Base-by-base conservation (phyloP, 805 yeast species). In the Candida michaelii region DNA sequence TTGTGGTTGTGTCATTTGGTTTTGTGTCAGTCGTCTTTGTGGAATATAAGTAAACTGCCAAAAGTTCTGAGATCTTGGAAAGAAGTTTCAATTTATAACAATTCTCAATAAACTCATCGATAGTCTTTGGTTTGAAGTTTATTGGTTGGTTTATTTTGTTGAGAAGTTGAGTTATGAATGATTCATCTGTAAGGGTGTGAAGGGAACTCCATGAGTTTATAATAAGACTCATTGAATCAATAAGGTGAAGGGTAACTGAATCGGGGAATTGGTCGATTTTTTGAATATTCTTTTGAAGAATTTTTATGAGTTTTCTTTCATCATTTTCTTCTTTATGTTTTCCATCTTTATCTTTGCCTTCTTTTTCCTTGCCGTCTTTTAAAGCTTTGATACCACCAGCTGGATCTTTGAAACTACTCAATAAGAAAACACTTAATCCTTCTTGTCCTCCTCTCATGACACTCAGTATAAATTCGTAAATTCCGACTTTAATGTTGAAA, bases 391-490 rank as follows among this genome's bases (percentile, higher is more conserved):
- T 44, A 69, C 74, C 55, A 16, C n/a, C n/a, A n/a, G n/a, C n/a
- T n/a, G n/a, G n/a, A n/a, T n/a, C n/a, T n/a, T n/a, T n/a, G n/a
- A n/a, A n/a, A n/a, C n/a, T n/a, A 88, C 81, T 17, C 85, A 85
- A 70, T 48, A 86, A 80, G 18, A 82, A 68, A 36, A 83, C 80
- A 0, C 90, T 74, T n/a, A 86, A 60, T 2, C 93, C 95, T 57
- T 85, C 87, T 58, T 86, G 93, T 35, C 79, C 77, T 4, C 87
- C 84, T 44, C 75, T 79, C 76, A 85, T 73, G 3, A 84, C 79
- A 0, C 86, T 71, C 17, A 88, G 74, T 40, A 86, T 76, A 46
- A 86, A 83, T 43, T 76, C 79, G 55, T 81, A 83, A 11, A 83
- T 58, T 6, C 76, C 65, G 24, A 79, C 73, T 46, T 79, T 77